Evolutionary conservation across 2,329 filamentous ascomycete genomes (phyloP), one percentile per base, ranked within the genome.

Genomic region (Arachnopeziza araneosa): DNA sequence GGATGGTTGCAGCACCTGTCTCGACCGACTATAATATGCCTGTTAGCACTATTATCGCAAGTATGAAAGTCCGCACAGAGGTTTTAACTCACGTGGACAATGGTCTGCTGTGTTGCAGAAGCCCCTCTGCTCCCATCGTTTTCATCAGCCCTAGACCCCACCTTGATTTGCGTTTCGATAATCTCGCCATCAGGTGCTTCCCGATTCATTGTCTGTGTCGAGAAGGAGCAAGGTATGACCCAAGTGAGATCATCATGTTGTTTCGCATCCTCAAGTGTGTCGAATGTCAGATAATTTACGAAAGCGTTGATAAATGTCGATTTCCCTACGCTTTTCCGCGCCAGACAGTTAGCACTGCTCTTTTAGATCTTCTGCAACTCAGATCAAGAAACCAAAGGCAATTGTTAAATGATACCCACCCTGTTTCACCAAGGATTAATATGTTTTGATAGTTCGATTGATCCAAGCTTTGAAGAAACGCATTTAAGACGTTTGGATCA

Each of bases 301-400:
- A 80, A 78, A 0, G 77, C 74, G 53, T 80, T 81, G 66, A 80
- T 79, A 50, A 75, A 80, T 0, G 78, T 80, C 1, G 75, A 78
- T 56, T 81, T 80, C 0, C 79, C 78, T 0, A 79, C 78, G 0
- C 78, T n/a, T n/a, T n/a, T n/a, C n/a, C n/a, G n/a, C n/a, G n/a
- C n/a, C n/a, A n/a, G n/a, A n/a, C n/a, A n/a, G n/a, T n/a, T n/a
- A n/a, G n/a, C n/a, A n/a, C n/a, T n/a, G n/a, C n/a, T n/a, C n/a
- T n/a, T n/a, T n/a, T n/a, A n/a, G n/a, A n/a, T n/a, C n/a, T n/a
- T n/a, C n/a, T n/a, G n/a, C n/a, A n/a, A n/a, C n/a, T n/a, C n/a
- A n/a, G n/a, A n/a, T n/a, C n/a, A n/a, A n/a, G n/a, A n/a, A n/a
- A n/a, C n/a, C n/a, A n/a, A n/a, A n/a, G n/a, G n/a, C n/a, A n/a